A percentile compares a stretch with the other conserved stretches of the same genome.
Evolutionary conservation across 495 filamentous ascomycete species (phyloP).

Genomic region (Diplogelasinospora grovesii): DNA sequence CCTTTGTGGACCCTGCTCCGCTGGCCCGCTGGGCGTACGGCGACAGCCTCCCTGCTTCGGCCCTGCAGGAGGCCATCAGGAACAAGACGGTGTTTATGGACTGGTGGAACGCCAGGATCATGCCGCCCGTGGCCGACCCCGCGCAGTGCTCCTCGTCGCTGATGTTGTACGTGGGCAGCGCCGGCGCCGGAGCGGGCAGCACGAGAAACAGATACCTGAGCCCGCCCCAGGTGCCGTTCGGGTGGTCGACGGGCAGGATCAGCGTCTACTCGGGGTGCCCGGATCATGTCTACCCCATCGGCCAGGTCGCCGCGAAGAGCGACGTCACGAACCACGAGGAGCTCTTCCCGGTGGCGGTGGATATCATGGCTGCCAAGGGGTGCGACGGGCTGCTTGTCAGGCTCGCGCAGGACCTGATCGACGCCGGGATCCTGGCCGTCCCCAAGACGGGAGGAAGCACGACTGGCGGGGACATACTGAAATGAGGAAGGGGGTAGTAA

Average conservation of each 20-base stretch:
- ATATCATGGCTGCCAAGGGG: constrained; percentile 53
- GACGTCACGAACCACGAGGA: constrained; percentile 49
- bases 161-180: constrained; percentile 27
- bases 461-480: constrained; percentile 53
- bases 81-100: constrained; percentile 47
- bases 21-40: constrained; percentile 52
- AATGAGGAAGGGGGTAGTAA: constrained; percentile 44
- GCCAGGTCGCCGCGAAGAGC: constrained; percentile 46
- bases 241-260: constrained; percentile 40
- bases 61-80: constrained; percentile 28
- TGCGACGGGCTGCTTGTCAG: constrained; percentile 56
- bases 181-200: constrained; percentile 12
- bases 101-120: constrained; percentile 46
- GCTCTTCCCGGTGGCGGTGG: constrained; percentile 51
- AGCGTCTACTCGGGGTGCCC: constrained; percentile 44
- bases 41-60: constrained; percentile 31
- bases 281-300: constrained; percentile 53
- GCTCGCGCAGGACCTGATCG: constrained; percentile 46
- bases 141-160: constrained; percentile 29
- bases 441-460: constrained; percentile 34
- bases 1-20: constrained; percentile 51
- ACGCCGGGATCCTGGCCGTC: constrained; percentile 42
- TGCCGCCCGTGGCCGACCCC: constrained; percentile 29
- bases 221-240: constrained; percentile 30
- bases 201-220: constrained; percentile 30